Percentiles rank a stretch among this genome's conserved stretches.
Conservation (phyloP, 768 basidiomycete genomes). For the Mycena rosella region DNA sequence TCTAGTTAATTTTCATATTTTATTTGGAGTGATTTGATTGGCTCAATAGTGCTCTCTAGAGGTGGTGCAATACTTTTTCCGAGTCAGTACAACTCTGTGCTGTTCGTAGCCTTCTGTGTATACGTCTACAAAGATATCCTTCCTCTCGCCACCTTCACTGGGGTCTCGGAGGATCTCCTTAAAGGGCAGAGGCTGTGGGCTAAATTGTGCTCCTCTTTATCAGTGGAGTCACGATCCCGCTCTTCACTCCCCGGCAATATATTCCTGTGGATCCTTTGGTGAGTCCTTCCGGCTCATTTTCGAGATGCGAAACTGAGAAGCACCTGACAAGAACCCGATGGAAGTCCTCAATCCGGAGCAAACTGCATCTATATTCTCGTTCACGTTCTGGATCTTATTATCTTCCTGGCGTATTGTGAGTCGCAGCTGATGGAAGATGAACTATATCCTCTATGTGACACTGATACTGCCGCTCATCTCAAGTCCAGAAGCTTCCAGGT, state of each 20-base stretch:
- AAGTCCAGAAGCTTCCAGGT: neutral
- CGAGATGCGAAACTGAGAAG: neutral
- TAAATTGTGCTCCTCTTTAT: neutral
- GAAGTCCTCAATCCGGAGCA: neutral
- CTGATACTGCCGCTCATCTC: neutral
- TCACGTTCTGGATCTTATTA: neutral
- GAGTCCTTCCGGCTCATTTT: neutral
- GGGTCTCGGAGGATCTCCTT: neutral
- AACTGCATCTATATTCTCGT: neutral
- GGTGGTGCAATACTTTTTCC: too few relatives aligned
- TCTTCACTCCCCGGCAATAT: neutral
- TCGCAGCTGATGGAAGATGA: neutral
- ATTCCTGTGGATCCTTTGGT: slow-evolving; percentile 1
- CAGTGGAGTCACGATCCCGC: neutral
- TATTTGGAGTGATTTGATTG: too few relatives aligned
- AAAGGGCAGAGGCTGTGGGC: neutral
- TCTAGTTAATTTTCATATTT: too few relatives aligned
- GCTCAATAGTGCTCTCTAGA: too few relatives aligned
- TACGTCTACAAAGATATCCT: neutral
- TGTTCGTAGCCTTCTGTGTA: neutral
- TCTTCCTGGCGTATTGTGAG: neutral
- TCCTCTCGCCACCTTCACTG: neutral
- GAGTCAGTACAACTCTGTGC: neutral
- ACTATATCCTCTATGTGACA: neutral
- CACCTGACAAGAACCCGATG: neutral